phyloP scores from a whole-genome alignment of 129 eudicot species.

The Saposhnikovia divaricata region DNA sequence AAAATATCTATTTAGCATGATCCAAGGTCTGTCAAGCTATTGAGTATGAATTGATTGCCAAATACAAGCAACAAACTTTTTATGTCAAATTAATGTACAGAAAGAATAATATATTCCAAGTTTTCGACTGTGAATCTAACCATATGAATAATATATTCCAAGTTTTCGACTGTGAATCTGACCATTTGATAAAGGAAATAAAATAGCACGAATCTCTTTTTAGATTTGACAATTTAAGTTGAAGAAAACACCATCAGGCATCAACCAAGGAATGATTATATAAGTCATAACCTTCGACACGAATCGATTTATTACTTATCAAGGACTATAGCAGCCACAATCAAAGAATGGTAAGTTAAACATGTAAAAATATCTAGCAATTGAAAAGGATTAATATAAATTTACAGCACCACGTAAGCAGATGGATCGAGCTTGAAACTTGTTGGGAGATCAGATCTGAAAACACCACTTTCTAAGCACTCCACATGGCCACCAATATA shows the following conservation, averaged over 20 bases:
- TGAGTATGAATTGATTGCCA: neutral
- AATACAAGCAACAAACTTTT: neutral
- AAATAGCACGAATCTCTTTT: neutral
- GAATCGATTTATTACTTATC: neutral
- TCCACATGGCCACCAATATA: constrained; percentile 99
- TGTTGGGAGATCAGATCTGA: constrained; percentile 97
- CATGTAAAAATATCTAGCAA: neutral
- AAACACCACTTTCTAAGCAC: constrained; percentile 98
- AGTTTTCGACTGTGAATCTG: neutral
- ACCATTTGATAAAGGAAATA: neutral
- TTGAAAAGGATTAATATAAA: neutral
- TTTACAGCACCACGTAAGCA: constrained; percentile 56
- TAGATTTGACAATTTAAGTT: constrained; percentile 9
- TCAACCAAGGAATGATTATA: neutral
- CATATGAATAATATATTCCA: neutral
- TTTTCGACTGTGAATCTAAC: neutral
- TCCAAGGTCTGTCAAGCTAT: neutral
- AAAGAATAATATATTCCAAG: neutral
- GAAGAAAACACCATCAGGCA: neutral
- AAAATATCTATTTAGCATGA: neutral
- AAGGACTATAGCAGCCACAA: neutral
- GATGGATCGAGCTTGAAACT: constrained; percentile 93
- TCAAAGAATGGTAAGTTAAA: neutral
- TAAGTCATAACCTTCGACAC: neutral
- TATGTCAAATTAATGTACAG: neutral